Evolutionary conservation across 495 filamentous ascomycete genomes (phyloP), one percentile per base, ranked within the genome.

Genomic region (Aspergillus incahuasiensis): DNA sequence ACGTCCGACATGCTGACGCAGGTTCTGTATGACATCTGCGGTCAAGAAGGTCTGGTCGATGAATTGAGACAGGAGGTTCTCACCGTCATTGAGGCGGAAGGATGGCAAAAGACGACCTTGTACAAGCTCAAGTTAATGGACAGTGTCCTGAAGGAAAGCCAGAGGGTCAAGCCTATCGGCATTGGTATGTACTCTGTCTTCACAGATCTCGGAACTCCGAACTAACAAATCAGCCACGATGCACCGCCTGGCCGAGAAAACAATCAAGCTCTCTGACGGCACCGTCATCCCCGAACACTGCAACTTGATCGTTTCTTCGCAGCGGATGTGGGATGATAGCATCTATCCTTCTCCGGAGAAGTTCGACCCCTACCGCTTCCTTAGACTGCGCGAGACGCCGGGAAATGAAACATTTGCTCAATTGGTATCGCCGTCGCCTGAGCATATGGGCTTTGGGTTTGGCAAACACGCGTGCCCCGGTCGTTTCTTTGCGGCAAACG

Each of bases 391-490:
- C 9, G 52, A 72, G 22, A 50, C 55, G 12, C 50, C 63, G 0
- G 70, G 68, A 20, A 57, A 68, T 8, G 72, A 74, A 41, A 61
- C 60, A 12, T 13, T 40, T 3, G 65, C 67, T 11, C 74, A 78
- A 38, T 48, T 77, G 9, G 72, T 74, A 1, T 62, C 63, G 9
- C 68, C 75, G 0, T 68, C 62, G 15, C 51, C 64, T 1, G 61
- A 77, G 22, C 63, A 74, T 44, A 50, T 78, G 15, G 63, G 62
- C 0, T 82, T 78, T 50, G 77, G 78, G 0, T 59, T 68, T n/a
- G 79, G 78, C 2, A 64, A 63, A 30, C 76, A 82, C 48, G 78
- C 80, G 0, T 82, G 78, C 42, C 78, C 79, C 0, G 79, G 79
- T 1, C 57, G 79, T 7, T 76, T 78, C 55, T 75, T 82, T 51